Conservation (phyloP, 768 basidiomycete genomes). For the Lentinula raphanica region DNA sequence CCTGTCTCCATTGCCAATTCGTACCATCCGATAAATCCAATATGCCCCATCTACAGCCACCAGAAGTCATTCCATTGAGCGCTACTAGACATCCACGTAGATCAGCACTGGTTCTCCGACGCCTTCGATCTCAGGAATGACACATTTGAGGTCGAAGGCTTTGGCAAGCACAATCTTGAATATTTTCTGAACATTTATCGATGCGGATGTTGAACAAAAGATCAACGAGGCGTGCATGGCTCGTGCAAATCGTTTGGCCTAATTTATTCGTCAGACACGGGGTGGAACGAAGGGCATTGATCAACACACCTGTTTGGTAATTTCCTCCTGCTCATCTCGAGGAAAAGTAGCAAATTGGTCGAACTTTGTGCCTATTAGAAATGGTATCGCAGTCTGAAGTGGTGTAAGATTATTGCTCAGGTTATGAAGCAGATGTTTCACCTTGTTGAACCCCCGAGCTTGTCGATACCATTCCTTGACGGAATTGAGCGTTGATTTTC, state of each 20-base stretch:
- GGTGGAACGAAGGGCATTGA: neutral
- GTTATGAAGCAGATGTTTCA: conserved; percentile 26
- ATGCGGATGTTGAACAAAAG: conserved; percentile 97
- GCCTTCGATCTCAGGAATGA: conserved; percentile 95
- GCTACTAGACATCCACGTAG: conserved; percentile 77
- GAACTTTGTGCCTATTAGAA: conserved; percentile 97
- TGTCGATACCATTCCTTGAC: conserved; percentile 99
- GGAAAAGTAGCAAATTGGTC: conserved; percentile 96
- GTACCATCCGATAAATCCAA: conserved; percentile 9
- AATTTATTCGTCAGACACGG: neutral
- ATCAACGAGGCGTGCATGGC: conserved; percentile 99
- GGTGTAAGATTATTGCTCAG: neutral
- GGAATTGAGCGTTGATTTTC: conserved; percentile 95
- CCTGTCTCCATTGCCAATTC: conserved; percentile 16
- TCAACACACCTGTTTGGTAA: conserved; percentile 93
- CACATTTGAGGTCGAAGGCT: conserved; percentile 97
- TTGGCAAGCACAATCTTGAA: conserved; percentile 98
- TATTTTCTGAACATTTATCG: conserved; percentile 99
- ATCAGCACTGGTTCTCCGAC: conserved; percentile 94
- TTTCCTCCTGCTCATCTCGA: conserved; percentile 97
- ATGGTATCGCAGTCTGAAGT: conserved; percentile 90
- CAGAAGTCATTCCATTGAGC: conserved; percentile 11
- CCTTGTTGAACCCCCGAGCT: conserved; percentile 98
- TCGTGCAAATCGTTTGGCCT: conserved; percentile 97
- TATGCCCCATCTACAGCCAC: conserved; percentile 5